A percentile compares a stretch with the other conserved stretches of the same genome.
These are phyloP conservation scores for Collybiopsis confluens DNA, from an alignment of 768 basidiomycete species.

Conservation along the genomic window DNA sequence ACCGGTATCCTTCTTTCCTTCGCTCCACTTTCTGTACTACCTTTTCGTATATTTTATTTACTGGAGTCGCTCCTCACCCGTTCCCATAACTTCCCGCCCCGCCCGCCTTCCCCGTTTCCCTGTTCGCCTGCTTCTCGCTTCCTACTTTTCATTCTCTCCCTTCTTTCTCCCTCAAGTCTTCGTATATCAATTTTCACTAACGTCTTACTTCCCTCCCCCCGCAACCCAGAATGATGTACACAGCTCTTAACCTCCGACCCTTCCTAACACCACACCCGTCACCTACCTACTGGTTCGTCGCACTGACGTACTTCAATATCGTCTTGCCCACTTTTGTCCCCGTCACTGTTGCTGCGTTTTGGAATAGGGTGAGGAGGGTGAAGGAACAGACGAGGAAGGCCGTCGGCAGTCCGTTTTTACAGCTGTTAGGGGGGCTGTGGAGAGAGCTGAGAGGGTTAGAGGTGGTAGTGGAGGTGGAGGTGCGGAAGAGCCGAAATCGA, in stretches of 20 bases:
- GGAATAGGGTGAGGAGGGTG: conserved; percentile 52
- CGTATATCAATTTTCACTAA: too few species aligned
- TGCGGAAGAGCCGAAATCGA: too few species aligned
- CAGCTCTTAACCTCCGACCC: conserved; percentile 61
- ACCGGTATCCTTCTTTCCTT: too few species aligned
- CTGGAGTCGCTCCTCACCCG: too few species aligned
- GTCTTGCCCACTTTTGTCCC: conserved; percentile 57
- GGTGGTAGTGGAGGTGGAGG: neutral
- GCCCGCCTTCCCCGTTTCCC: too few species aligned
- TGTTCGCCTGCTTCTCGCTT: too few species aligned
- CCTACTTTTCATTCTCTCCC: too few species aligned
- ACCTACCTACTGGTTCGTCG: conserved; percentile 57
- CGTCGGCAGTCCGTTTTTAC: conserved; percentile 47
- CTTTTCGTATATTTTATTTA: too few species aligned
- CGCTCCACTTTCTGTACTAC: too few species aligned
- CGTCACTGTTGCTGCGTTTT: conserved; percentile 36
- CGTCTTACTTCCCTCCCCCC: neutral
- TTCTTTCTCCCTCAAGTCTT: neutral
- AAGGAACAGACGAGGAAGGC: conserved; percentile 47
- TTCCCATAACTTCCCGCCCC: too few species aligned
- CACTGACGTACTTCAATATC: conserved; percentile 62
- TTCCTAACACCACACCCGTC: conserved; percentile 31
- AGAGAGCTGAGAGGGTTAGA: conserved; percentile 35
- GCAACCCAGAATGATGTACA: conserved; percentile 63
- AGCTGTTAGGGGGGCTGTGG: conserved; percentile 45